Evolutionary conservation across 305 asterid species (phyloP).

Genomic region (Ruellia speciosa): DNA sequence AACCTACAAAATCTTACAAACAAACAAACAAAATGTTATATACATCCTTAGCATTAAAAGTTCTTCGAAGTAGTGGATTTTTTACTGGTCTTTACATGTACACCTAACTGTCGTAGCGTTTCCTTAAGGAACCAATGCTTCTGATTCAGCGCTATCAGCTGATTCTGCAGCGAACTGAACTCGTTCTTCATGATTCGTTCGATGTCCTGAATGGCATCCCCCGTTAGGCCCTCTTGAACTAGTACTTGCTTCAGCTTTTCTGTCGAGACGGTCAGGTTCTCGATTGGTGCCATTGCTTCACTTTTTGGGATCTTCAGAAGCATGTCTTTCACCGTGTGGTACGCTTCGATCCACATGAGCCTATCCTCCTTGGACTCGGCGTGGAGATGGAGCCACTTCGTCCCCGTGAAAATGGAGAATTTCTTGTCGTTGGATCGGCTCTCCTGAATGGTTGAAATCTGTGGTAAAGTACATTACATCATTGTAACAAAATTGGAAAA

Average conservation of each 20-base stretch:
- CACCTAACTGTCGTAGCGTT: conserved; percentile 90
- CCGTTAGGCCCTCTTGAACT: conserved; percentile 63
- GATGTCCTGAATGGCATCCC: conserved; percentile 64
- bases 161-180: conserved; percentile 72
- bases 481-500: not conserved
- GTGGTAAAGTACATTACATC: conserved; percentile 3
- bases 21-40: too few relatives aligned
- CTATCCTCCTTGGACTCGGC: conserved; percentile 86
- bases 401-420: conserved; percentile 90
- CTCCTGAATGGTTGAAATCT: conserved; percentile 91
- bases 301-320: conserved; percentile 89
- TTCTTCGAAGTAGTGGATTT: conserved; percentile 6
- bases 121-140: conserved; percentile 82
- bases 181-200: conserved; percentile 83
- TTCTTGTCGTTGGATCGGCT: conserved; percentile 89
- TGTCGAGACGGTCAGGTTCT: conserved; percentile 55
- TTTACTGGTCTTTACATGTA: conserved; percentile 45
- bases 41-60: too few relatives aligned
- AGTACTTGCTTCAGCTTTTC: conserved; percentile 70
- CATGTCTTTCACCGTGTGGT: conserved; percentile 85
- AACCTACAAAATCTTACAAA: too few relatives aligned
- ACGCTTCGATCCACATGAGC: conserved; percentile 78
- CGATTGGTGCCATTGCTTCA: conserved; percentile 86
- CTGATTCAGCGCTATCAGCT: conserved; percentile 71
- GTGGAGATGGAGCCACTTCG: conserved; percentile 85